Conservation (phyloP, 1,284 basidiomycete genomes). For the Tilletiopsis washingtonensis region DNA sequence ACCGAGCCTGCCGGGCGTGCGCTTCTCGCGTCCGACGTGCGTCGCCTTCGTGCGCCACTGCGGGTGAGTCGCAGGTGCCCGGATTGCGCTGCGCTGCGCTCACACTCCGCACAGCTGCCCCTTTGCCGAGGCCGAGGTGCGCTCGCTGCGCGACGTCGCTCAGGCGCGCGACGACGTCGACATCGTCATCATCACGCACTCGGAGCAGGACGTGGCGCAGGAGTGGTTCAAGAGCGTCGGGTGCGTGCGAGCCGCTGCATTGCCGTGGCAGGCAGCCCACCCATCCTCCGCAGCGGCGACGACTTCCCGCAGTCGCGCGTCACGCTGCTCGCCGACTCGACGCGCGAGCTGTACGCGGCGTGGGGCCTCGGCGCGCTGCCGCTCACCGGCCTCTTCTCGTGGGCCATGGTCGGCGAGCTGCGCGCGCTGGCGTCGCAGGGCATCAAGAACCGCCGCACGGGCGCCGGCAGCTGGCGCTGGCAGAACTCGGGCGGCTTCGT, state of each 20-base stretch:
- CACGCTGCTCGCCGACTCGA: slow-evolving; percentile 8
- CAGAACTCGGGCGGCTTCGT: slow-evolving; percentile 17
- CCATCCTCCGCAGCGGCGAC: not conserved
- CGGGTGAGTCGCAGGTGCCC: too few species aligned
- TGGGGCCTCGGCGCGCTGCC: slow-evolving; percentile 11
- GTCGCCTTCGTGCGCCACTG: slow-evolving; percentile 18
- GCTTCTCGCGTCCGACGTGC: not conserved
- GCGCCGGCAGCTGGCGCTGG: slow-evolving; percentile 8
- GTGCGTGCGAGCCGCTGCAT: slow-evolving; percentile 3
- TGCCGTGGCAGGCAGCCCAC: not conserved
- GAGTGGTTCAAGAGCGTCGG: slow-evolving; percentile 9
- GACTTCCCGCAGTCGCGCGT: not conserved
- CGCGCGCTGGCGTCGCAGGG: slow-evolving; percentile 9
- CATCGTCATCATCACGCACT: slow-evolving; percentile 12
- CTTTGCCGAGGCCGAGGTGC: slow-evolving; percentile 14
- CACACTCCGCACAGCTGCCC: too few species aligned
- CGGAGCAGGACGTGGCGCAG: slow-evolving; percentile 4
- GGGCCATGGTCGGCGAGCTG: slow-evolving; percentile 2
- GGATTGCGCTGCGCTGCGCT: too few species aligned
- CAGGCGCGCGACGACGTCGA: slow-evolving; percentile 6
- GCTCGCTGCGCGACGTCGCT: slow-evolving; percentile 2
- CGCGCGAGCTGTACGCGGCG: slow-evolving; percentile 6
- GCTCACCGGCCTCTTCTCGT: slow-evolving; percentile 4
- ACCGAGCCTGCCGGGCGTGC: slow-evolving; percentile 1
- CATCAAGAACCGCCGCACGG: slow-evolving; percentile 12